Evolutionary conservation across 345 rosid species (phyloP), one percentile per base, ranked within the genome.

Genomic region (Rhodamnia argentea): DNA sequence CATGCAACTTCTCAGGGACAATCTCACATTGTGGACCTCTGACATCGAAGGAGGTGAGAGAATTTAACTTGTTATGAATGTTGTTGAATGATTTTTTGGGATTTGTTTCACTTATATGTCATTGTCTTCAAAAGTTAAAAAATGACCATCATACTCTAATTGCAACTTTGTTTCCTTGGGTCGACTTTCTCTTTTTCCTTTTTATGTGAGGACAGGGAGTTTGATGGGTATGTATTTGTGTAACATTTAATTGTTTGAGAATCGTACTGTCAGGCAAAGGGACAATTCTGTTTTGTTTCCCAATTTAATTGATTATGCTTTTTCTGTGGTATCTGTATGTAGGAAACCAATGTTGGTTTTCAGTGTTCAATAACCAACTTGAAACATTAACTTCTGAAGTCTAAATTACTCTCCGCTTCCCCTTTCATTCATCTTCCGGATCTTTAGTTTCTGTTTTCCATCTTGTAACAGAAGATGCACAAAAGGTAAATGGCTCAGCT

Each of bases 1-100:
- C 85, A 88, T 90, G 91, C 91, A 90, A 85, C 91, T 90, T 85
- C 91, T 90, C 27, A 88, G 91, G 89, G 91, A 90, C 89, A 90
- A 90, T 85, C 91, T 90, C 32, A 88, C 91, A 53, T 84, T 90
- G 50, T 90, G 91, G 91, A 87, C 91, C 62, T 87, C 90, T 82
- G 91, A 88, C 84, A 85, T 90, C 64, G 91, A 87, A 85, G 91
- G 88, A 87, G 91, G 90, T 90, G 88, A 82, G 26, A 40, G 81
- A 83, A 16, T 29, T 29, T 37, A 9, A 23, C 13, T 47, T 52
- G 55, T 53, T 47, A 60, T 47, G 23, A 76, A 85, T 70, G 84
- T 59, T 27, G 27, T 51, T 44, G 42, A n/a, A 84, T 44, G 75
- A 16, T 50, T 60, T 57, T 51, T 51, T 59, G 40, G 40, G 84